Evolutionary conservation across 495 filamentous ascomycete species (phyloP).

Genomic region (Penicillium taxi): DNA sequence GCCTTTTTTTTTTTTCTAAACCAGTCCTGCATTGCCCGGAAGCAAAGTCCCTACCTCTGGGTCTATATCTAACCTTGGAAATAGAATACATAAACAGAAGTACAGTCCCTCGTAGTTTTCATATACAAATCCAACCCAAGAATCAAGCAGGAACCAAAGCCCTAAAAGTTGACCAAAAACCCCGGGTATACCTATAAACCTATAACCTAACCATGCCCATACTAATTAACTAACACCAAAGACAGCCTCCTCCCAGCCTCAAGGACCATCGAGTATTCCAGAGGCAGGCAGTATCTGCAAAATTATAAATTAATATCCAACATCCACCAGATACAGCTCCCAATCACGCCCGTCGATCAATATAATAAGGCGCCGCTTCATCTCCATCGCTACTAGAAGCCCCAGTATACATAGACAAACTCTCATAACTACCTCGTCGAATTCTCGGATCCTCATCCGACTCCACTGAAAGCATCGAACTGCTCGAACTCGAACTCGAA

Average conservation of each 20-base stretch:
- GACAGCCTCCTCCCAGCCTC: no score
- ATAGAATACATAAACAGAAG: slow-evolving; percentile 1
- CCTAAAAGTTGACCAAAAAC: neutral
- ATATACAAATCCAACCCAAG: neutral
- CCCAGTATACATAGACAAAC: slow-evolving; percentile 27
- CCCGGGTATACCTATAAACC: no score
- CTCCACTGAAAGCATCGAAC: slow-evolving; percentile 15
- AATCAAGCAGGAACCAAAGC: neutral
- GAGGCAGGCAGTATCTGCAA: no score
- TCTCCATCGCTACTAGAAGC: slow-evolving; percentile 31
- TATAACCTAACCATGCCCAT: no score
- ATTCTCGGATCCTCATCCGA: slow-evolving; percentile 20
- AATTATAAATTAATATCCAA: neutral
- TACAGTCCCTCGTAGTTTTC: neutral
- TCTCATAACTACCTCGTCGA: slow-evolving; percentile 26
- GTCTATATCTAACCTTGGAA: no score
- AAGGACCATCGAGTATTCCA: no score
- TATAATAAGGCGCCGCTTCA: slow-evolving; percentile 25
- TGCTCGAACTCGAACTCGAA: slow-evolving; percentile 11
- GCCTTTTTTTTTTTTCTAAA: no score
- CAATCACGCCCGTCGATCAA: slow-evolving; percentile 16
- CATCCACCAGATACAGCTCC: neutral
- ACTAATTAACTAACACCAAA: no score
- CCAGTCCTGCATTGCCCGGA: no score
- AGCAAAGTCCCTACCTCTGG: no score